Base-by-base conservation (phyloP, 495 filamentous ascomycete genomes). In the Podospora appendiculata region DNA sequence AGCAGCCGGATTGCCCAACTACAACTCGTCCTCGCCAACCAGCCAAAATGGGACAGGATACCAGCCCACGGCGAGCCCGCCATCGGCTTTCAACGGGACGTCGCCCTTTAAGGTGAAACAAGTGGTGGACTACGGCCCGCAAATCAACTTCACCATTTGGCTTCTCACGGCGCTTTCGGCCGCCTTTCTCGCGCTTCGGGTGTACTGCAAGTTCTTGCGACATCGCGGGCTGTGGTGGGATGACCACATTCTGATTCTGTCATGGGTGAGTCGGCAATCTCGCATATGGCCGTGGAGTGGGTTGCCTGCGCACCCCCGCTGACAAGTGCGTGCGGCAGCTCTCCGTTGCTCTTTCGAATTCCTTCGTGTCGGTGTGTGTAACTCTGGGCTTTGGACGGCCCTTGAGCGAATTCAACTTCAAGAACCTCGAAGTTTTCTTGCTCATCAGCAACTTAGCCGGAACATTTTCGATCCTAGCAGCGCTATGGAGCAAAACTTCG, bases 351-450 rank as follows among this genome's bases (percentile, higher is more conserved):
- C 35, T 64, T 8, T 63, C 64, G 4, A 89, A 95, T 65, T 78
- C 76, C 4, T 95, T 96, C 61, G 81, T 96, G 53, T 79, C 80
- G 9, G 58, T 66, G 18, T 44, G 48, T 4, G 50, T 68, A n/a
- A 67, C 53, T 13, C 41, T 60, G 4, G 67, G 66, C 13, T 67
- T 66, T 36, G 61, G 59, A 1, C 53, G 59, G 12, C 62, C 60
- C 8, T 48, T 62, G 1, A 53, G 45, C 8, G 56, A 63, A 34
- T 58, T 70, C 56, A 51, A 59, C 40, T 51, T 53, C 12, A 35
- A 50, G 7, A 53, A 58, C 14, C 53, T 67, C 17, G 44, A 61
- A 6, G 44, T 56, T 5, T 64, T 58, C 16, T 58, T 70, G 14
- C 45, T 69, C 3, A 46, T 53, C 11, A 47, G 50, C 42, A 64